Base-by-base conservation (phyloP, 2,329 filamentous ascomycete species). In the Cytospora piceae region DNA sequence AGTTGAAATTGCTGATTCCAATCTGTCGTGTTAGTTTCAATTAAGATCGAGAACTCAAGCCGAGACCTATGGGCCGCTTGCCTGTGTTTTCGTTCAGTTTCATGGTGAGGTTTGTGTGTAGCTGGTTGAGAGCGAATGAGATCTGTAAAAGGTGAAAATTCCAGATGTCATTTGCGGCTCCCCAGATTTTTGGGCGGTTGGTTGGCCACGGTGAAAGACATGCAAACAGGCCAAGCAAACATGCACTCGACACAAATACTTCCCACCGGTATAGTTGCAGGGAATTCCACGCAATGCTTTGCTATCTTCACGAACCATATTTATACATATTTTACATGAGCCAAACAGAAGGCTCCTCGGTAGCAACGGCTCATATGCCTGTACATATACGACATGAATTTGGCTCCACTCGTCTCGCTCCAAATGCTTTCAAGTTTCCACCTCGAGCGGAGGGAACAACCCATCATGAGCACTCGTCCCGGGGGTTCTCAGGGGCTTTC, bases 1-100 rank as follows among this genome's bases (percentile, higher is more conserved):
- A 1, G 90, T 90, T 3, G 85, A 83, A 37, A 96, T 79, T 22
- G 89, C 92, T 96, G 70, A 22, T 20, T 0, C 9, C 24, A 5
- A 15, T 31, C 51, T 22, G 7, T 27, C 20, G 24, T 51, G 63
- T 67, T 17, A 60, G 42, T 4, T n/a, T 15, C 22, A 14, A n/a
- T 64, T 60, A 34, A 9, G 14, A 22, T 34, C 20, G 49, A 27
- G 11, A 2, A n/a, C 11, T 12, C 34, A 14, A 12, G 0, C 14
- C 14, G 22, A 15, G 46, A 22, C 24, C 8, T 2, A 20, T 49
- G 14, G 11, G 24, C n/a, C 9, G 57, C 70, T 71, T 67, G 82
- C 83, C 80, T 61, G 74, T 81, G 42, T 76, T 70, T 64, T 82
- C 74, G 67, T 84, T 84, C 61, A 81, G 65, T 69, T 71, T 80